Evolutionary conservation across 1,139 yeast genomes (phyloP), one percentile per base, ranked within the genome.

Genomic region (Taphrina pruni): DNA sequence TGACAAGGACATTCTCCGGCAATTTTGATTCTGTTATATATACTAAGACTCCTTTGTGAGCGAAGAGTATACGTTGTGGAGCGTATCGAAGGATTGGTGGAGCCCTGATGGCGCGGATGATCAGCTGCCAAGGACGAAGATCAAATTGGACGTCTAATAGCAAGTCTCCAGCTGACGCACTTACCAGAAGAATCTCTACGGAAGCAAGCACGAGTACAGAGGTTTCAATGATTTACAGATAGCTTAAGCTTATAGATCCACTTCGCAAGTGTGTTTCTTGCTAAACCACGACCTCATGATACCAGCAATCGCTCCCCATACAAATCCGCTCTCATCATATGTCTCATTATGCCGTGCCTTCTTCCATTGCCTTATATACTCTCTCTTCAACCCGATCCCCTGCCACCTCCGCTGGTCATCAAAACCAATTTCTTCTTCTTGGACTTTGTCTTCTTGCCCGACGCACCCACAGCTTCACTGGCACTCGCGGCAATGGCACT

Each of bases 371-470:
- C 32, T 1, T 17, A 14, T n/a, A 50, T 21, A 21, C 38, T n/a
- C 9, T 14, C n/a, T 12, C n/a, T 50, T 45, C 54, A 58, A 1
- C 54, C 62, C 9, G 17, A 38, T 5, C 62, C 62, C 36, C 67
- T 35, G 6, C 61, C 67, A 8, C 67, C 73, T 4, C 74, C 74
- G 12, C 72, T 71, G 17, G 71, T 69, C 72, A 73, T 70, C 60
- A 72, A 45, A 26, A 72, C 73, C 45, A 73, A 57, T 70, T 72
- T 72, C 69, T 72, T 72, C 69, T 70, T 71, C 67, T 66, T 66
- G 55, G 69, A 68, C 69, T 58, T 65, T 21, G 21, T 58, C 46
- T 58, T 50, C 39, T 58, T 60, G 48, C 51, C 60, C 2, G 51
- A 7, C 26, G 51, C n/a, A n/a, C 60, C 55, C 20, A 46, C 11